These are phyloP conservation scores for Sisymbrium altissimum DNA, from an alignment of 345 rosid species.

Conservation along the genomic window DNA sequence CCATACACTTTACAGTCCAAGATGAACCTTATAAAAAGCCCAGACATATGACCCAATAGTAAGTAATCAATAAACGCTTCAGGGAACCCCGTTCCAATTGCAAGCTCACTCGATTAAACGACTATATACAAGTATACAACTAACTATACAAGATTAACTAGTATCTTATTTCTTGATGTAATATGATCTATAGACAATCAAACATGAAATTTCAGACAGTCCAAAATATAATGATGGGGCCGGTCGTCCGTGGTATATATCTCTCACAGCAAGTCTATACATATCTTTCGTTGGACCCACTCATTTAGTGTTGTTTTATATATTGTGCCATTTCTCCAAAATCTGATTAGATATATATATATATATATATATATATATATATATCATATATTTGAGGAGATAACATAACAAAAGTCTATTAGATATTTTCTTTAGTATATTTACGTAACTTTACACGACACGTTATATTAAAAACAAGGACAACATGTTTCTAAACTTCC, in stretches of 20 bases:
- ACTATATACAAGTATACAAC: not conserved
- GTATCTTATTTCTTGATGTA: not conserved
- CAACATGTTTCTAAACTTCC: conserved; percentile 14
- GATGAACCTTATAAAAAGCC: not conserved
- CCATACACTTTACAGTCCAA: not conserved
- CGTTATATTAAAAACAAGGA: conserved; percentile 9
- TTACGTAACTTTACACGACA: conserved; percentile 20
- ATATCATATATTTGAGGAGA: not conserved
- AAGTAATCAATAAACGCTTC: not conserved
- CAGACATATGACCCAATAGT: not conserved
- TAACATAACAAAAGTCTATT: not conserved
- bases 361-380: too few relatives aligned
- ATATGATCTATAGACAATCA: not conserved
- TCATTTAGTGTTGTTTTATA: not conserved
- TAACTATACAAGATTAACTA: too few relatives aligned
- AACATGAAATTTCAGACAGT: not conserved
- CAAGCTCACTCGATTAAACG: not conserved
- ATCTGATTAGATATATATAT: not conserved
- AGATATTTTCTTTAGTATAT: not conserved
- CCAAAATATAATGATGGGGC: not conserved
- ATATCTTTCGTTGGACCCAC: conserved; percentile 15
- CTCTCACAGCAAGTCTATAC: not conserved
- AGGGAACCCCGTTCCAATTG: not conserved
- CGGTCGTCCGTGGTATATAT: not conserved
- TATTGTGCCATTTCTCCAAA: not conserved